A percentile compares a stretch with the other conserved stretches of the same genome.
Evolutionary conservation across 306 rosid genomes (phyloP).

Genomic region (Vigna nakashimae): DNA sequence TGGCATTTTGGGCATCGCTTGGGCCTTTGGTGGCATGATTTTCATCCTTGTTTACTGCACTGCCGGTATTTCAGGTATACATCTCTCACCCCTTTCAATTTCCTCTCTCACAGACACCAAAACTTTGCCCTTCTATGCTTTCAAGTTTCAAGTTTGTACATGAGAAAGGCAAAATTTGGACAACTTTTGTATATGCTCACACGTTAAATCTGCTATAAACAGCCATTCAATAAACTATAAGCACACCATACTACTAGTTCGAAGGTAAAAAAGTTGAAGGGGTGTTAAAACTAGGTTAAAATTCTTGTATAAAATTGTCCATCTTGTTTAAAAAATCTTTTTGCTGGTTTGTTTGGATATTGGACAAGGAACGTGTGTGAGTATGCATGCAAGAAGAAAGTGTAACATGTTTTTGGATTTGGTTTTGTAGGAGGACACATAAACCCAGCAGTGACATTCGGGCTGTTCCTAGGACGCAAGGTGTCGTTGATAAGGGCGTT

Average conservation of each 20-base stretch:
- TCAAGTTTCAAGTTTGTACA: too few relatives aligned
- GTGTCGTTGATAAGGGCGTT: constrained; percentile 75
- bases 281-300: too few relatives aligned
- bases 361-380: background rate
- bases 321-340: too few relatives aligned
- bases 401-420: background rate
- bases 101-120: background rate
- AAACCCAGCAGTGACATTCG: constrained; percentile 93
- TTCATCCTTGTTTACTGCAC: constrained; percentile 97
- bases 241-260: background rate
- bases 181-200: too few relatives aligned
- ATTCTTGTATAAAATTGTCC: too few relatives aligned
- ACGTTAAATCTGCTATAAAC: too few relatives aligned
- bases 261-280: too few relatives aligned
- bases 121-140: too few relatives aligned
- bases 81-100: too few relatives aligned
- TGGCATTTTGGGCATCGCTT: constrained; percentile 89
- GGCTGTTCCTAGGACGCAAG: constrained; percentile 77
- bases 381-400: background rate
- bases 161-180: too few relatives aligned
- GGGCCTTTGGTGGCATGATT: constrained; percentile 99
- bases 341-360: background rate
- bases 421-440: constrained; percentile 82
- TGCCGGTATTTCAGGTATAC: constrained; percentile 76
- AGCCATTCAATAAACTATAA: too few relatives aligned